phyloP scores from a whole-genome alignment of 345 rosid genomes.

The Mallotus nudiflorus region DNA sequence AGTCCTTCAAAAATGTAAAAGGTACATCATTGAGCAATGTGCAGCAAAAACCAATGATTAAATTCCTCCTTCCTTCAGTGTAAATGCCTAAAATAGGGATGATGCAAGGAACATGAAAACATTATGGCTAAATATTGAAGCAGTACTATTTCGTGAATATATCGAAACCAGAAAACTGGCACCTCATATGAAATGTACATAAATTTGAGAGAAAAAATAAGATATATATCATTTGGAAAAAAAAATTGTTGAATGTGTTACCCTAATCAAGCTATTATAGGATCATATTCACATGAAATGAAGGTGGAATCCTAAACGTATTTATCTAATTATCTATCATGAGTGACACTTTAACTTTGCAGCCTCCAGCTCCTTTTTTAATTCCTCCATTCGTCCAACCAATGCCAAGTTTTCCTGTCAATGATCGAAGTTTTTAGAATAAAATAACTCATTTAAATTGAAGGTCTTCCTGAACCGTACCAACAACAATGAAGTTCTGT shows the following conservation, averaged over 20 bases:
- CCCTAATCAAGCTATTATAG: not conserved
- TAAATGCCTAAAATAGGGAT: not conserved
- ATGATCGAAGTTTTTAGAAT: not conserved
- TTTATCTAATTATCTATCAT: slow-evolving; percentile 6
- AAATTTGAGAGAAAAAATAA: not conserved
- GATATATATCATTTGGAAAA: not conserved
- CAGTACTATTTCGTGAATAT: not conserved
- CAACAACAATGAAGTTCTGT: not conserved
- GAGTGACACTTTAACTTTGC: slow-evolving; percentile 21
- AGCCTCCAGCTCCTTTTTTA: slow-evolving; percentile 21
- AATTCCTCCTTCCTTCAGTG: not conserved
- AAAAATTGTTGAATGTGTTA: not conserved
- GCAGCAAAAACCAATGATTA: not conserved
- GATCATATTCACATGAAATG: not conserved
- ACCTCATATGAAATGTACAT: not conserved
- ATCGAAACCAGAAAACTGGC: not conserved
- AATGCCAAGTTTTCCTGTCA: slow-evolving; percentile 32
- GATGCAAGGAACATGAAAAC: not conserved
- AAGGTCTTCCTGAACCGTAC: not conserved
- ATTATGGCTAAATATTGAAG: not conserved
- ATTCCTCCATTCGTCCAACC: slow-evolving; percentile 21
- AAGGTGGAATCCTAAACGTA: slow-evolving; percentile 1
- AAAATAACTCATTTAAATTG: not conserved
- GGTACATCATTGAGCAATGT: not conserved
- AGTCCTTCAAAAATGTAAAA: not conserved